Conservation (phyloP, 208 protist genomes). For the Phytomonas sp. region DNA sequence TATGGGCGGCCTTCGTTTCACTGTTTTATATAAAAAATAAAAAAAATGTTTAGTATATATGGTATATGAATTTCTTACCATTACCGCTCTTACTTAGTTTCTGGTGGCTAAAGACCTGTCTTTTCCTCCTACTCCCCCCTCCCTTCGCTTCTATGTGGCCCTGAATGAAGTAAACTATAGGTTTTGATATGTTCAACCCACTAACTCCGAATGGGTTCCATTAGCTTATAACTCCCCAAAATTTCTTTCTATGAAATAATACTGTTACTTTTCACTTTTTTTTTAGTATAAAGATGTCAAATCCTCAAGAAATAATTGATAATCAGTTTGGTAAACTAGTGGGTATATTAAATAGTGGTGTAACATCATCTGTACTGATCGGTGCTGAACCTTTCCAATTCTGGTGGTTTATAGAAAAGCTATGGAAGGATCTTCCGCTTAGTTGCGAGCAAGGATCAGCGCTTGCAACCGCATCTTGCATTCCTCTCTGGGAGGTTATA, state of each 20-base stretch:
- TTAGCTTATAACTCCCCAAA: no score
- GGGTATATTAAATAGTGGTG: background rate
- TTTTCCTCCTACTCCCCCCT: no score
- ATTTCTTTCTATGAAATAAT: background rate
- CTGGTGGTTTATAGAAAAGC: slow-evolving; percentile 10
- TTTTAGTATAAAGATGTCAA: slow-evolving; percentile 2
- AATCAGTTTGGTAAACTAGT: background rate
- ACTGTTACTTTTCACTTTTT: slow-evolving; percentile 12
- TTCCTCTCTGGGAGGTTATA: slow-evolving; percentile 75
- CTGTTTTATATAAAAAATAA: no score
- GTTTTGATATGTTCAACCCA: no score
- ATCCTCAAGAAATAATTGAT: slow-evolving; percentile 5
- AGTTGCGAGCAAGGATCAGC: slow-evolving; percentile 37
- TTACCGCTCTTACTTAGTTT: no score
- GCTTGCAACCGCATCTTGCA: slow-evolving; percentile 62
- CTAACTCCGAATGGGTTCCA: no score
- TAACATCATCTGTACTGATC: background rate
- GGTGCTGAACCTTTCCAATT: background rate
- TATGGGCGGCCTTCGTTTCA: no score
- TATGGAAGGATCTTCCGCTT: slow-evolving; percentile 35
- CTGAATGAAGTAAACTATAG: no score
- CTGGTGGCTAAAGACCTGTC: no score
- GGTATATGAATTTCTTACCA: no score
- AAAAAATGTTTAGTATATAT: no score
- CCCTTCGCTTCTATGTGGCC: no score